Evolutionary conservation across 495 filamentous ascomycete genomes (phyloP).

Genomic region (Elasticomyces elasticus): DNA sequence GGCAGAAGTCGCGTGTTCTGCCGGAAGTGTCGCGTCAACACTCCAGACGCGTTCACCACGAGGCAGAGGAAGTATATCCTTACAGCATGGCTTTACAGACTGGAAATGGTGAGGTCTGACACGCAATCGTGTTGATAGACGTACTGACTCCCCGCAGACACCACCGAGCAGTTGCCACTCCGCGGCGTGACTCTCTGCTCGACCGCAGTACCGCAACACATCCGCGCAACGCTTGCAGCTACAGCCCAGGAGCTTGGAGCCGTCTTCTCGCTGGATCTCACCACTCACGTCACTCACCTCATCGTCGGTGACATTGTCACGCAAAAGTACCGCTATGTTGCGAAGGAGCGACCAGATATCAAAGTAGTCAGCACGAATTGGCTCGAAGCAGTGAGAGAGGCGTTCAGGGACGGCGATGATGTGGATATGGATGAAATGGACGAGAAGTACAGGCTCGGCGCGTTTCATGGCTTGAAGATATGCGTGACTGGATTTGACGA

Average conservation of each 20-base stretch:
- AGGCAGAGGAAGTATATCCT: no score
- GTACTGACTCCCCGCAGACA: neutral
- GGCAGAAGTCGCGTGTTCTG: no score
- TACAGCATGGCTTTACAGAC: neutral
- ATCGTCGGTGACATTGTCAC: conserved; percentile 81
- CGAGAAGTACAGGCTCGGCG: conserved; percentile 47
- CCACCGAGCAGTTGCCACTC: conserved; percentile 45
- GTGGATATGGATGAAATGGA: conserved; percentile 64
- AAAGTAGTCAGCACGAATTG: conserved; percentile 67
- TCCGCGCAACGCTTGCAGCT: conserved; percentile 63
- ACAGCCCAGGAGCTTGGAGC: conserved; percentile 78
- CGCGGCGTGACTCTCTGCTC: conserved; percentile 80
- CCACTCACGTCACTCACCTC: conserved; percentile 88
- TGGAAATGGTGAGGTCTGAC: neutral
- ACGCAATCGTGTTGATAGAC: neutral
- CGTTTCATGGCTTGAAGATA: conserved; percentile 56
- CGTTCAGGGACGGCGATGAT: conserved; percentile 74
- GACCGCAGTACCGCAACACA: conserved; percentile 72
- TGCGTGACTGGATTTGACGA: conserved; percentile 89
- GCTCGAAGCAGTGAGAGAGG: conserved; percentile 70
- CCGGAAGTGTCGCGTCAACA: no score
- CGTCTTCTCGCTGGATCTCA: conserved; percentile 77
- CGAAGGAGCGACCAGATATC: conserved; percentile 76
- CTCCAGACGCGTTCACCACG: no score
- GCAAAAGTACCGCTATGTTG: conserved; percentile 90